Base-by-base conservation (phyloP, 2,329 filamentous ascomycete genomes). In the Byssochlamys sp. region DNA sequence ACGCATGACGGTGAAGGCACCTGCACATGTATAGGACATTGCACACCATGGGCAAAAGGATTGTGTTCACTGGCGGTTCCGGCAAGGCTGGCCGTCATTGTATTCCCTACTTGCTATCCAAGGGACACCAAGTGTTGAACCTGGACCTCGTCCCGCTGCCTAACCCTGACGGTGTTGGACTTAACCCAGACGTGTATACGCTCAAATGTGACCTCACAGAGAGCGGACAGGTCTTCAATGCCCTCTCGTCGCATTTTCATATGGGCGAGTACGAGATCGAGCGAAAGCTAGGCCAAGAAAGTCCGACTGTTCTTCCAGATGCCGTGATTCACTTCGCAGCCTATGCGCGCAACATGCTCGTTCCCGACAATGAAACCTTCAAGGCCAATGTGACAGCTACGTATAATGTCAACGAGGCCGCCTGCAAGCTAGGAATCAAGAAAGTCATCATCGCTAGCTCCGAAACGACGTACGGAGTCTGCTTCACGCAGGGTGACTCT, bases 391-490 rank as follows among this genome's bases (percentile, higher is more conserved):
- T 80, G 0, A 72, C 75, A 0, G 75, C 78, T 9, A 83, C 80
- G 0, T 85, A 85, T 69, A 86, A 86, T 63, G 77, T 86, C 26
- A 78, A 86, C 60, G 84, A 86, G 69, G 81, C 82, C 0, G 82
- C 83, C 0, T 83, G 77, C 65, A 84, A 84, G 60, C 72, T 86
- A 0, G 81, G 82, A 11, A 80, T 86, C 5, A 78, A 77, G 62
- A 86, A 86, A 64, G 80, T 86, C 63, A 76, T 86, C 64, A 78
- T 85, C 53, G 84, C 84, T 1, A 80, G 76, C 58, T 80, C 77
- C 24, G 81, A 84, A 63, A 84, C 81, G 0, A 81, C 80, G 0
- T 86, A 86, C 63, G 83, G 83, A 19, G 81, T 85, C 0, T 83
- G 80, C 61, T 86, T 83, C 62, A 78, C 80, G 0, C 81, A 86